Evolutionary conservation across 345 rosid species (phyloP), one percentile per base, ranked within the genome.

Genomic region (Trapa bicornis): DNA sequence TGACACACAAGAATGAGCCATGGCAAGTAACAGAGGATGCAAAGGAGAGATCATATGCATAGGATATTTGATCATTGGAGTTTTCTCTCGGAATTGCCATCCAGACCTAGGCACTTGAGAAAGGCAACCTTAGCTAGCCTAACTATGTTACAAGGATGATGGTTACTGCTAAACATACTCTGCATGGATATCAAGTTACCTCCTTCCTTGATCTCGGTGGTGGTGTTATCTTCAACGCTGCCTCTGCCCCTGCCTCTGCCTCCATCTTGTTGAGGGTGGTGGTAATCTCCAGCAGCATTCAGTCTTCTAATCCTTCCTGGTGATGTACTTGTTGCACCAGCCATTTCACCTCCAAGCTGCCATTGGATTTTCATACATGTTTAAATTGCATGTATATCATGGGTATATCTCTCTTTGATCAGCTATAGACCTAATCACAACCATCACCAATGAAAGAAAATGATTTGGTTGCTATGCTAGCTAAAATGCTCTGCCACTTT

Each of bases 41-140:
- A 2, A 45, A 45, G 48, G 10, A 45, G 48, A 45, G 48, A 45
- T 11, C 11, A 11, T 45, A 45, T 41, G 6, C 42, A 39, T 39
- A 45, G 12, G 0, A 54, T 22, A 22, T 54, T 22, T 54, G 33
- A 8, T 45, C 11, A 54, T 5, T n/a, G 1, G 33, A 1, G 33
- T 54, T 33, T 54, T 54, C 60, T 54, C 60, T 54, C 14, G 8
- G 63, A 10, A 42, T 57, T 58, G 3, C 73, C 10, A 43, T 80
- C 82, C 14, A 80, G 67, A 0, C 86, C 86, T 2, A 82, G 72
- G 67, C 86, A 82, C 74, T 78, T 82, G 47, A 82, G 86, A 61
- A 82, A 78, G 10, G 79, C 84, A 60, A 72, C 66, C 47, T 73
- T 82, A 3, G 86, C 86, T 47, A 79, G 72, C 79, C 71, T 77